Evolutionary conservation across 345 rosid genomes (phyloP), one percentile per base, ranked within the genome.

Genomic region (Stellera chamaejasme): DNA sequence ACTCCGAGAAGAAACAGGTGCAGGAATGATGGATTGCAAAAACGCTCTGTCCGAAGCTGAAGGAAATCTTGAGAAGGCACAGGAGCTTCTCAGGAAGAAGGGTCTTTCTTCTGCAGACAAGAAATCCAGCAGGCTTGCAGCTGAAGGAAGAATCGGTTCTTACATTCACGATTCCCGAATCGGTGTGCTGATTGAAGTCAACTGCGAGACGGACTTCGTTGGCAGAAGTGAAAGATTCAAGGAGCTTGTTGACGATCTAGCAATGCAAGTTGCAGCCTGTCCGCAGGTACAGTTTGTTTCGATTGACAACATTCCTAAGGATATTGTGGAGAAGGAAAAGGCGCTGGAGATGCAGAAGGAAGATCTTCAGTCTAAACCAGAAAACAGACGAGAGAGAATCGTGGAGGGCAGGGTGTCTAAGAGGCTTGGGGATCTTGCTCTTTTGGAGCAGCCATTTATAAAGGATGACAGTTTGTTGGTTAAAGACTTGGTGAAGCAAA

Each of bases 11-110:
- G 97, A 93, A 75, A 86, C 91, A 3, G 97, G 99, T 70, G 99
- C 97, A 0, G 99, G 97, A 36, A 92, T 88, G 97, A 88, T 88
- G 99, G 96, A 92, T 71, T 88, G 99, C 83, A 92, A 88, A 82
- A 92, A 86, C 67, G 96, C 97, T 49, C 72, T 92, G 39, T 70
- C 99, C 1, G 96, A 88, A 76, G 84, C 89, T 23, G 95, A 77
- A 62, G 97, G 97, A 13, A 81, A 92, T 62, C 87, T 88, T 25
- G 91, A 86, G 77, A 92, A 82, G 77, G 99, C 96, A 50, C 95
- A 92, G 63, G 97, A 92, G 59, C 86, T 82, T 64, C 97, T 88
- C 27, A 76, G 99, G 63, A 88, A 86, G 88, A 93, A 93, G 63
- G 99, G 96, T 52, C 96, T 86, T 49, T 82, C 97, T 63, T 62